These are phyloP conservation scores for Coniochaeta prunicola DNA, from an alignment of 2,329 filamentous ascomycete species.

Conservation along the genomic window DNA sequence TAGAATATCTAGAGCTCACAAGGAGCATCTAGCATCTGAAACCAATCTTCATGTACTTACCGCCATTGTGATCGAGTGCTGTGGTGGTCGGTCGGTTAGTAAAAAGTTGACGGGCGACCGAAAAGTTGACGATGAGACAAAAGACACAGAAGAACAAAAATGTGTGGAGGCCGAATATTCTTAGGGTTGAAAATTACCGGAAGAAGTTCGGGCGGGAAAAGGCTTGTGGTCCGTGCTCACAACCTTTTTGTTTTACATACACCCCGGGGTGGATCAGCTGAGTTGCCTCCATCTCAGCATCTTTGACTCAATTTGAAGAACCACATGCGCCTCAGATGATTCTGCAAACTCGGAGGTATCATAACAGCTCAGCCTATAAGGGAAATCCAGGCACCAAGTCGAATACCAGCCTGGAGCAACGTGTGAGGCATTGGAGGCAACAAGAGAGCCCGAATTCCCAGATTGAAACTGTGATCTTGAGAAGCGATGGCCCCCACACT, in stretches of 20 bases:
- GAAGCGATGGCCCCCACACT: slow-evolving; percentile 63
- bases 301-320: not conserved
- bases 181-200: slow-evolving; percentile 1
- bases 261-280: not conserved
- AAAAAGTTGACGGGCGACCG: slow-evolving; percentile 30
- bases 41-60: slow-evolving; percentile 41
- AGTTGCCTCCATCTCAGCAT: not conserved
- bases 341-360: not conserved
- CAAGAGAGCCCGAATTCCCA: not conserved
- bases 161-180: slow-evolving; percentile 1
- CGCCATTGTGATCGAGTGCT: slow-evolving; percentile 45
- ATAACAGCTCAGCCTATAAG: not conserved
- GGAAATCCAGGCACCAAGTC: not conserved
- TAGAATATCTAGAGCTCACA: not conserved
- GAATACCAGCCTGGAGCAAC: not conserved
- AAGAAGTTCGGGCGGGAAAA: not conserved
- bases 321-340: not conserved
- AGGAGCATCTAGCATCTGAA: slow-evolving; percentile 13
- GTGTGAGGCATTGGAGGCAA: not conserved
- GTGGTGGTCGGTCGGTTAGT: slow-evolving; percentile 40
- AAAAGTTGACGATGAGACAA: slow-evolving; percentile 16
- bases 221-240: not conserved
- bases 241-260: not conserved
- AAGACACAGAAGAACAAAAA: slow-evolving; percentile 5
- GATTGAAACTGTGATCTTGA: not conserved